Evolutionary conservation across 1,139 yeast species (phyloP).

Genomic region (Candida pseudoviswanathii): DNA sequence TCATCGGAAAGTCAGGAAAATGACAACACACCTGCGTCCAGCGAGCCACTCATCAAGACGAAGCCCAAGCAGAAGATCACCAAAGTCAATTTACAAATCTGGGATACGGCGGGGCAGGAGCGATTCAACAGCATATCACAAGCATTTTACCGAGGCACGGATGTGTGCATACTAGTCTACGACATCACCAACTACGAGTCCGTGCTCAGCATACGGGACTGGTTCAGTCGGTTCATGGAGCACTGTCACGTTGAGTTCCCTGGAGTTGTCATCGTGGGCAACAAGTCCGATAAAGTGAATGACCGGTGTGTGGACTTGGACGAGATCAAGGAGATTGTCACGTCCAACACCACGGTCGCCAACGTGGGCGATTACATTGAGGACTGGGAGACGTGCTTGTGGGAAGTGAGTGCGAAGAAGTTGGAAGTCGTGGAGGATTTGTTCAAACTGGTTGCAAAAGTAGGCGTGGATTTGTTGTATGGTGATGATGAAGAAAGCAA

Average conservation of each 20-base stretch:
- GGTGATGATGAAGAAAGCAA: constrained; percentile 14
- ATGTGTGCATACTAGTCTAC: constrained; percentile 57
- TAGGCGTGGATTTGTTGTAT: constrained; percentile 33
- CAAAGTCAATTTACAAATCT: constrained; percentile 51
- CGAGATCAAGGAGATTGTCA: constrained; percentile 45
- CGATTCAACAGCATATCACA: constrained; percentile 60
- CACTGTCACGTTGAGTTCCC: constrained; percentile 55
- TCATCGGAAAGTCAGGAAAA: not conserved
- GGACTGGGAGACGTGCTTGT: constrained; percentile 45
- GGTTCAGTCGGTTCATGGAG: constrained; percentile 54
- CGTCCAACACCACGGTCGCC: constrained; percentile 25
- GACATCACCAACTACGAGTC: constrained; percentile 60
- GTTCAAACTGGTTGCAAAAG: constrained; percentile 46
- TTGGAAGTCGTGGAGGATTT: constrained; percentile 39
- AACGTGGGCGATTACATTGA: constrained; percentile 36
- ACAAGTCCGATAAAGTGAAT: constrained; percentile 46
- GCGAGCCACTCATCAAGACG: not conserved
- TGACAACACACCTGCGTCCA: not conserved
- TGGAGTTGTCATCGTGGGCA: constrained; percentile 56
- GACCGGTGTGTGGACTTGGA: constrained; percentile 44
- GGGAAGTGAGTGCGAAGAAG: constrained; percentile 48
- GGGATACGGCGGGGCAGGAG: constrained; percentile 75
- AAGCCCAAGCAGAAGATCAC: not conserved
- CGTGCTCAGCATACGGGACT: constrained; percentile 50
- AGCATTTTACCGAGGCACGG: constrained; percentile 64